Conservation (phyloP, 306 rosid species). For the Prunus fruticosa region DNA sequence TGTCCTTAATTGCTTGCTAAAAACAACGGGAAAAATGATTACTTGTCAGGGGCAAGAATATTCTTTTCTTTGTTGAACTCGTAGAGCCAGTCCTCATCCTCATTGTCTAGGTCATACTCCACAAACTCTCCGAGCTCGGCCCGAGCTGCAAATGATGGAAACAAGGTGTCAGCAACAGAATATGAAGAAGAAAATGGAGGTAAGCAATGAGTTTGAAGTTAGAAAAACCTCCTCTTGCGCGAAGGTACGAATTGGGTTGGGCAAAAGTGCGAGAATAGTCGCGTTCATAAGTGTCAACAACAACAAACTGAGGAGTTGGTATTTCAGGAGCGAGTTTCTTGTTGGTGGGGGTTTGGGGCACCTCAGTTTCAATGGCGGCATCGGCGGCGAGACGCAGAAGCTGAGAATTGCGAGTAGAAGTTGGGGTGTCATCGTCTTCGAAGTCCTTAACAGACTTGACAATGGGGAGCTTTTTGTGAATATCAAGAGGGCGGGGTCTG, state of each 20-base stretch:
- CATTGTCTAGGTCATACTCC: conserved; percentile 94
- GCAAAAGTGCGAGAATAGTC: conserved; percentile 81
- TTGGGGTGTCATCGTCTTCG: conserved; percentile 56
- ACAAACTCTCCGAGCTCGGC: conserved; percentile 96
- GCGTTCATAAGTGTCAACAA: conserved; percentile 89
- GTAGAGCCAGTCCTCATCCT: conserved; percentile 90
- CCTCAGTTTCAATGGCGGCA: conserved; percentile 16
- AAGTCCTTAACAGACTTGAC: conserved; percentile 54
- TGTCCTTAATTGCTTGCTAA: background rate
- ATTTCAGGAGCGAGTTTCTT: conserved; percentile 70
- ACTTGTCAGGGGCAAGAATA: conserved; percentile 66
- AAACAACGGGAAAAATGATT: conserved; percentile 15
- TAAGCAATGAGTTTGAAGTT: background rate
- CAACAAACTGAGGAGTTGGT: conserved; percentile 86
- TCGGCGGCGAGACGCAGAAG: conserved; percentile 32
- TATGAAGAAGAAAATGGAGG: background rate
- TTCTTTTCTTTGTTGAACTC: conserved; percentile 65
- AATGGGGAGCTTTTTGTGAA: conserved; percentile 59
- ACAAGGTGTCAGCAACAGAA: background rate
- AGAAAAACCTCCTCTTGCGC: conserved; percentile 83
- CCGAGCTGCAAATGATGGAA: conserved; percentile 49
- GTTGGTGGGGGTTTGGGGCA: conserved; percentile 14
- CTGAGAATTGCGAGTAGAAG: conserved; percentile 49
- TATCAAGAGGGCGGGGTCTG: conserved; percentile 60
- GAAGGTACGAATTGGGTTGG: conserved; percentile 85